Conservation (phyloP, 2,329 filamentous ascomycete genomes). For the Calcarisporium arbuscula region DNA sequence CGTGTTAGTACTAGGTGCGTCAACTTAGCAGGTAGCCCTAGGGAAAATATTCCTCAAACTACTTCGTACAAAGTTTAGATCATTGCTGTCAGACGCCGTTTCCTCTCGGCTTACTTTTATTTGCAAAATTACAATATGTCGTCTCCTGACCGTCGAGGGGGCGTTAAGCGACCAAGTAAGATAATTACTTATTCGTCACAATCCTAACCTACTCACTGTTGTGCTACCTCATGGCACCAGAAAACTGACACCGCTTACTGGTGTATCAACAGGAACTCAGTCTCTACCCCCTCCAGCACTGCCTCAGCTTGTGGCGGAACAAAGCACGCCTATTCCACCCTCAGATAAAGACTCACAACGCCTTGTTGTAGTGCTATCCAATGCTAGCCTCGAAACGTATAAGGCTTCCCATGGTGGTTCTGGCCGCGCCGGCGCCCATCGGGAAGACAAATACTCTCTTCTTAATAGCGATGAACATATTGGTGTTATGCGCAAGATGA, state of each 20-base stretch:
- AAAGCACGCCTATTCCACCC: conserved; percentile 75
- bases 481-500: conserved; percentile 99
- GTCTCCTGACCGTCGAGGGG: conserved; percentile 32
- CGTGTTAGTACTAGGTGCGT: too few relatives aligned
- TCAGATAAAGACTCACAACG: conserved; percentile 87
- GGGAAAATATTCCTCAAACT: neutral
- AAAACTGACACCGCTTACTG: conserved; percentile 3
- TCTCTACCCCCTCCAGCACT: conserved; percentile 88
- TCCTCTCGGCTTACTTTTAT: neutral
- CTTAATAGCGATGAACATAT: conserved; percentile 99
- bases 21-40: too few relatives aligned
- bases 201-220: conserved; percentile 3
- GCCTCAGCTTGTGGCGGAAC: conserved; percentile 88
- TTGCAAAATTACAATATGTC: conserved; percentile 23
- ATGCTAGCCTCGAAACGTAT: conserved; percentile 96
- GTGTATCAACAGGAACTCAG: conserved; percentile 63
- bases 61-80: neutral
- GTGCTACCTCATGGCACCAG: conserved; percentile 11
- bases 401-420: conserved; percentile 73
- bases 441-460: conserved; percentile 93
- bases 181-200: conserved; percentile 1
- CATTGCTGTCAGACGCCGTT: neutral
- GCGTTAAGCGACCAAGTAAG: conserved; percentile 39
- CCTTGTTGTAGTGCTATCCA: conserved; percentile 91
- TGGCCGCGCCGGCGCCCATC: conserved; percentile 56